These are phyloP conservation scores for Colletotrichum horii DNA, from an alignment of 2,329 filamentous ascomycete species.

Conservation along the genomic window DNA sequence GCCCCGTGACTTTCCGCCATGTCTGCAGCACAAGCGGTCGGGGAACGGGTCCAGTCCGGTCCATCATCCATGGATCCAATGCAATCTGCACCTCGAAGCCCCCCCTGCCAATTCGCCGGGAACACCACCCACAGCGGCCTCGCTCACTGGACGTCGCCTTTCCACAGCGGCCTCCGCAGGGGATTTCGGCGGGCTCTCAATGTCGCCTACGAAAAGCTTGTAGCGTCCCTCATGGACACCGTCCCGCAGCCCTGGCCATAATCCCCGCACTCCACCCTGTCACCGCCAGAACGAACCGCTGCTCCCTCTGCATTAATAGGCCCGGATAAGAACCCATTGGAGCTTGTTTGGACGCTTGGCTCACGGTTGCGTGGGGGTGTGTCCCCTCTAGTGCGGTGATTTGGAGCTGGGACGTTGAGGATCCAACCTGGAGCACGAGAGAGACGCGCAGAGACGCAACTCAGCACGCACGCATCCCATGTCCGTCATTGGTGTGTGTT, in stretches of 20 bases:
- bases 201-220: slow-evolving; percentile 14
- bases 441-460: not conserved
- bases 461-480: not conserved
- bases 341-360: slow-evolving; percentile 14
- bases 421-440: not conserved
- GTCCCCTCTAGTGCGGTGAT: not conserved
- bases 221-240: not conserved
- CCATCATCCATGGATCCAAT: not conserved
- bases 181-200: slow-evolving; percentile 3
- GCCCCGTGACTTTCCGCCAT: slow-evolving; percentile 21
- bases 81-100: not conserved
- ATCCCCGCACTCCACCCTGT: slow-evolving; percentile 17
- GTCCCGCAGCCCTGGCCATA: not conserved
- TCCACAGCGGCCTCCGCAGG: not conserved
- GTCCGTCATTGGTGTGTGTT: not conserved
- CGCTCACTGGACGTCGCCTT: slow-evolving; percentile 2
- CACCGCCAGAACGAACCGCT: slow-evolving; percentile 22
- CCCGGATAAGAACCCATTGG: slow-evolving; percentile 4
- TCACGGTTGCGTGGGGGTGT: not conserved
- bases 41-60: slow-evolving; percentile 11
- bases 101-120: not conserved
- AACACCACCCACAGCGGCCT: not conserved
- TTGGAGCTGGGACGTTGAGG: not conserved
- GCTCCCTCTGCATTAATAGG: slow-evolving; percentile 16
- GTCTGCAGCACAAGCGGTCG: slow-evolving; percentile 1